A percentile compares a stretch with the other conserved stretches of the same genome.
These are phyloP conservation scores for Rhododendron ferrugineum DNA, from an alignment of 148 eudicot species.

Conservation along the genomic window DNA sequence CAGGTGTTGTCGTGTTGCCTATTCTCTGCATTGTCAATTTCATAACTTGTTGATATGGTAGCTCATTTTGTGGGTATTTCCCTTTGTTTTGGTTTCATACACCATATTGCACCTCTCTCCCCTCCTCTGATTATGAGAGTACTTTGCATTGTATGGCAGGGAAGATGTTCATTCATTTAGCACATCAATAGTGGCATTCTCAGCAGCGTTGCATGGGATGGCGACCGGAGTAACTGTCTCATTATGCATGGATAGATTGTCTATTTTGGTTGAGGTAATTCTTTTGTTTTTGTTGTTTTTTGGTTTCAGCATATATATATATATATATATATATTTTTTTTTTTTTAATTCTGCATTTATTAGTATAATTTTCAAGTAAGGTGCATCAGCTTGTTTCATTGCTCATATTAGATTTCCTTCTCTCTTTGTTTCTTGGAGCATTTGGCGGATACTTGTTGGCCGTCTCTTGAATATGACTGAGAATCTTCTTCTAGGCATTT, in stretches of 20 bases:
- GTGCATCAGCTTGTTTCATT: neutral
- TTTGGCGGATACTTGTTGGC: neutral
- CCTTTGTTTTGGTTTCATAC: neutral
- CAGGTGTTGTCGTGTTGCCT: neutral
- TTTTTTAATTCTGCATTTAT: neutral
- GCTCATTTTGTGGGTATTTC: neutral
- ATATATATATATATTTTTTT: no score
- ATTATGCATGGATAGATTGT: slow-evolving; percentile 65
- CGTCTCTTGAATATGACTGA: neutral
- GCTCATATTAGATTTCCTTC: neutral
- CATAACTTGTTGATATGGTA: neutral
- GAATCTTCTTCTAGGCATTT: neutral
- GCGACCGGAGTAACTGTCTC: slow-evolving; percentile 41
- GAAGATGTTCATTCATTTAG: slow-evolving; percentile 57
- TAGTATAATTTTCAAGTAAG: neutral
- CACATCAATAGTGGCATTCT: slow-evolving; percentile 39
- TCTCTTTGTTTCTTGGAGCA: neutral
- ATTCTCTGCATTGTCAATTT: neutral
- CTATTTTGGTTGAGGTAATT: slow-evolving; percentile 59
- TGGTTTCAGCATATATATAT: neutral
- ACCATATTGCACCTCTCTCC: neutral
- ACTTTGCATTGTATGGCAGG: slow-evolving; percentile 46
- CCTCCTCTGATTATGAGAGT: neutral
- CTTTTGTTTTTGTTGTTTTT: neutral
- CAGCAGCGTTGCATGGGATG: slow-evolving; percentile 44